Conservation (phyloP, 495 filamentous ascomycete genomes). For the Lasiosphaeria ovina region DNA sequence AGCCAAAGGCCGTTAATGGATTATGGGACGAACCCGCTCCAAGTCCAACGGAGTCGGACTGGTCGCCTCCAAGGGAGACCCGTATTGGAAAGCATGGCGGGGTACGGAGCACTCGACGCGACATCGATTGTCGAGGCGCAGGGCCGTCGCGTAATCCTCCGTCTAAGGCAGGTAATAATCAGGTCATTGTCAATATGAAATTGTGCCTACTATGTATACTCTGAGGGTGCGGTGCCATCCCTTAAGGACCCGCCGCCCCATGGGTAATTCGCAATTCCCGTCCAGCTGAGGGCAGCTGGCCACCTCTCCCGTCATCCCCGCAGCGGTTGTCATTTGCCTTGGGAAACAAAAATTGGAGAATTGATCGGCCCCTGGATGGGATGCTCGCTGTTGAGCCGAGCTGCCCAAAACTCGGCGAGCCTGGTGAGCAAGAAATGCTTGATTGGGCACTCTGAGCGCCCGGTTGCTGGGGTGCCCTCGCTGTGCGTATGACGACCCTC, state of each 20-base stretch:
- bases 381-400: not conserved
- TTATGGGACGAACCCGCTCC: not conserved
- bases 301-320: not conserved
- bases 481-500: not conserved
- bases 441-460: not conserved
- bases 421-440: not conserved
- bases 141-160: conserved; percentile 17
- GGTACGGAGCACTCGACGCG: conserved; percentile 27
- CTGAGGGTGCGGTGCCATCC: not conserved
- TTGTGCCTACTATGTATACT: conserved; percentile 6
- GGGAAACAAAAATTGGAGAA: conserved; percentile 25
- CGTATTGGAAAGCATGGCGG: conserved; percentile 16
- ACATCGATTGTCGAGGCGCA: conserved; percentile 27
- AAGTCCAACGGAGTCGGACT: not conserved
- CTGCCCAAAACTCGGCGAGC: not conserved
- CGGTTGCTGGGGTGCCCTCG: not conserved
- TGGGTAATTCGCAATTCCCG: not conserved
- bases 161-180: conserved; percentile 8
- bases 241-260: not conserved
- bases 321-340: not conserved
- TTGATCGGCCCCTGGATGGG: conserved; percentile 9
- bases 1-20: not conserved
- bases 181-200: conserved; percentile 17
- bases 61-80: not conserved
- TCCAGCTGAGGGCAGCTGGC: not conserved